Base-by-base conservation (phyloP, 148 eudicot genomes). In the Nyssa sinensis region DNA sequence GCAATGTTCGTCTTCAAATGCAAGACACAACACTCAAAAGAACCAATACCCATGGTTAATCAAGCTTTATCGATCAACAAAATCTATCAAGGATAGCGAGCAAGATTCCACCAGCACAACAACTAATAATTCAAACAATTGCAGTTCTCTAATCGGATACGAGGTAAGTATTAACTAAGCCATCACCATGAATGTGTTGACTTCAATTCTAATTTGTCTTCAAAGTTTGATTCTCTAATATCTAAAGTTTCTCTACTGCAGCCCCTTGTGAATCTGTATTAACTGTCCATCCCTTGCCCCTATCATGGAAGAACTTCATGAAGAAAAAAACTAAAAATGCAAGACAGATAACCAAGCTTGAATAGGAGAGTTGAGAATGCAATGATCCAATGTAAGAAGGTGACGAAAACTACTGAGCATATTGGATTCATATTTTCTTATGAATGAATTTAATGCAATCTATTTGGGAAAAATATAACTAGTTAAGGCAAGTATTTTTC, bases 1-100 rank as follows among this genome's bases (percentile, higher is more conserved):
- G 31, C 76, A 44, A 3, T 16, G 7, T 62, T 74, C 77, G 3
- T 41, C 69, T 16, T 10, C 59, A 31, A 13, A n/a, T 7, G 3
- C 30, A 44, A 74, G 39, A 28, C 5, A n/a, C 1, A 60, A 59
- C 64, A 69, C 25, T 23, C 49, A 44, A 49, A 75, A 84, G 47
- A 75, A 66, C 69, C 82, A 72, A 0, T 25, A 76, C n/a, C 82
- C 77, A 2, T 84, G 82, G 84, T 34, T 76, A n/a, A 16, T 67
- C 34, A 81, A 68, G 78, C 75, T 81, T 0, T 72, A 81, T 57
- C 66, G 58, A 51, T 65, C 77, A 27, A 53, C 71, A 11, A 80
- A 73, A 35, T 70, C 73, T 30, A 53, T 31, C 23, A 71, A 71
- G 71, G 77, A 74, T 1, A 49, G 33, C 1, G 72, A 78, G 31